phyloP scores from a whole-genome alignment of 106 monocot genomes.

The Dendrobium nobile region DNA sequence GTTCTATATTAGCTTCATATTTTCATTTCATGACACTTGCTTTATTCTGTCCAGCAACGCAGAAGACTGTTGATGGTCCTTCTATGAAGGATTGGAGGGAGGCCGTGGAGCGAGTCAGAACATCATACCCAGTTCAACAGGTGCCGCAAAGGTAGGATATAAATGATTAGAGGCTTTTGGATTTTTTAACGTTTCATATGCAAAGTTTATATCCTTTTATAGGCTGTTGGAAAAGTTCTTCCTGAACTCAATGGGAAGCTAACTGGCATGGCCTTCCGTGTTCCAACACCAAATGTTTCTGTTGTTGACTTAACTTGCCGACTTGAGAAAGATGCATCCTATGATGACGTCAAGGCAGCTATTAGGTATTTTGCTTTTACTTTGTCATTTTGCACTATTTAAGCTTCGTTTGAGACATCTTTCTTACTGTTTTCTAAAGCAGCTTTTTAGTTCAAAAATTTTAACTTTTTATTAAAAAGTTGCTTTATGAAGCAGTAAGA shows the following conservation, averaged over 20 bases:
- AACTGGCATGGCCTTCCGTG: slow-evolving; percentile 97
- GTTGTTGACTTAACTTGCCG: slow-evolving; percentile 95
- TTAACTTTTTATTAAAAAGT: too few relatives aligned
- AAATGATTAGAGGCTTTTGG: neutral
- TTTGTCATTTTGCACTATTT: neutral
- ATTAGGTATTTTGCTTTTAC: slow-evolving; percentile 52
- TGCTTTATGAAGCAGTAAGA: too few relatives aligned
- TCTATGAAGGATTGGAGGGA: slow-evolving; percentile 99
- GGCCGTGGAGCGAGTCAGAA: slow-evolving; percentile 96
- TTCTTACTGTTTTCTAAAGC: too few relatives aligned
- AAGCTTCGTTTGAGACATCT: too few relatives aligned
- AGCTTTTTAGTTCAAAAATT: too few relatives aligned
- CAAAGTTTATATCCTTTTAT: neutral
- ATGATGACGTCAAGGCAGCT: slow-evolving; percentile 88
- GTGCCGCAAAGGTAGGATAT: slow-evolving; percentile 94
- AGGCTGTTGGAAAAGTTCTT: slow-evolving; percentile 98
- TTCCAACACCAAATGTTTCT: slow-evolving; percentile 95
- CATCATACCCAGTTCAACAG: slow-evolving; percentile 97
- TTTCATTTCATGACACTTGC: neutral
- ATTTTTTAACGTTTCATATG: slow-evolving; percentile 1
- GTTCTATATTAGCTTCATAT: neutral
- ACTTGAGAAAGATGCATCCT: slow-evolving; percentile 84
- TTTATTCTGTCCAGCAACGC: slow-evolving; percentile 56
- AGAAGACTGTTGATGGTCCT: slow-evolving; percentile 97
- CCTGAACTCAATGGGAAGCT: slow-evolving; percentile 93